Conservation (phyloP, 1,139 yeast genomes). For the Hyphopichia pseudoburtonii region DNA sequence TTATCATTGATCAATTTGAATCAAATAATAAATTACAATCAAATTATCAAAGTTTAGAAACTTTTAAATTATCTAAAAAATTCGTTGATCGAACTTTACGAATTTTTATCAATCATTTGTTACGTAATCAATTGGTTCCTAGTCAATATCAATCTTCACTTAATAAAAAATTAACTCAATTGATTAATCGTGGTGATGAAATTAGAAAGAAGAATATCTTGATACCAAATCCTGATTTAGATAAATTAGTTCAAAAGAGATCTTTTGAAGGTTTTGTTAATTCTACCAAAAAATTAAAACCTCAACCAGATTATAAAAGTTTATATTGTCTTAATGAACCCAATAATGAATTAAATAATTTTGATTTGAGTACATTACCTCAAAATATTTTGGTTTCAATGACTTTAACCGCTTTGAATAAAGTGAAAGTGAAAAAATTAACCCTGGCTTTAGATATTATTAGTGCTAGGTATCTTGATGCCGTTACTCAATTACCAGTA, state of each 20-base stretch:
- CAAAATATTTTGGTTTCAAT: slow-evolving; percentile 62
- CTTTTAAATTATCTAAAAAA: slow-evolving; percentile 41
- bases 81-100: slow-evolving; percentile 42
- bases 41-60: slow-evolving; percentile 45
- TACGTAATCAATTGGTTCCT: slow-evolving; percentile 37
- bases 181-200: slow-evolving; percentile 42
- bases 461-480: slow-evolving; percentile 52
- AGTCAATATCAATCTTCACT: slow-evolving; percentile 27
- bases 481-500: slow-evolving; percentile 2
- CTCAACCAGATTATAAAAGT: slow-evolving; percentile 34
- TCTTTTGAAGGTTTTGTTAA: slow-evolving; percentile 40
- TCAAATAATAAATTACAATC: slow-evolving; percentile 41
- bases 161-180: slow-evolving; percentile 26
- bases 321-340: slow-evolving; percentile 65
- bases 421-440: slow-evolving; percentile 53
- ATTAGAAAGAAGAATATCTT: slow-evolving; percentile 42
- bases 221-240: slow-evolving; percentile 22
- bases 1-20: slow-evolving; percentile 40
- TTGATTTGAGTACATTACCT: slow-evolving; percentile 71
- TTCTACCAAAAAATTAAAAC: slow-evolving; percentile 27
- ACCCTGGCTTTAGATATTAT: slow-evolving; percentile 70
- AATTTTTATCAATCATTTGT: slow-evolving; percentile 36
- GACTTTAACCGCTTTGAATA: slow-evolving; percentile 62
- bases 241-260: slow-evolving; percentile 32
- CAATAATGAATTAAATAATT: slow-evolving; percentile 56